Evolutionary conservation across 83 land plant species (phyloP), one percentile per base, ranked within the genome.

Genomic region (Picea mariana): DNA sequence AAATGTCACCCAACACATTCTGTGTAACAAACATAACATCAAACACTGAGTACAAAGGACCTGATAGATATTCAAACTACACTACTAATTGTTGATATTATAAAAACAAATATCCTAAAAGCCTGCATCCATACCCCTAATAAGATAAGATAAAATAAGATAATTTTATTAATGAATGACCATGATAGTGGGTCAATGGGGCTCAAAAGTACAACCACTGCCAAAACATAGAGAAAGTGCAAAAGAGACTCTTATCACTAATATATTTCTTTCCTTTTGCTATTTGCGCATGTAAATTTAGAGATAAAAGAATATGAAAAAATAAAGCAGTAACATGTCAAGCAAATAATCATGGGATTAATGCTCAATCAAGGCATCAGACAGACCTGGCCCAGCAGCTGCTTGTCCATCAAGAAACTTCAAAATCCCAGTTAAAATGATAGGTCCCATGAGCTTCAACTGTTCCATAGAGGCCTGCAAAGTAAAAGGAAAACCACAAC

Each of bases 361-460:
- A 38, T n/a, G 65, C 21, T 17, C 82, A 79, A 24, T 44, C 80
- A 52, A 34, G 31, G 9, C 3, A 4, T 40, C 13, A 69, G n/a
- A 52, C 3, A 67, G 11, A 93, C 95, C 97, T 88, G 90, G 34
- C 78, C 81, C 94, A 60, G 86, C 62, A 21, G 76, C 59, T 58
- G 89, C 77, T 55, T 81, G 83, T 71, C 85, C 86, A 87, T 92
- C 97, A 75, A 97, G 90, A 38, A 92, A 90, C 77, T 92, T 90
- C 77, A 95, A 40, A 73, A 97, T 82, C 67, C 94, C 92, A 85
- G 73, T 94, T 26, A 97, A 84, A 77, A 95, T 95, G 58, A 97
- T 80, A 71, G 98, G 99, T 42, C 94, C 98, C 98, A 44, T 31
- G 31, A 31, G 31, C 31, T 0, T 31, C 31, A 31, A 0, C 31